Evolutionary conservation across 1,284 basidiomycete genomes (phyloP).

Genomic region (Phellinidium pouzarii): DNA sequence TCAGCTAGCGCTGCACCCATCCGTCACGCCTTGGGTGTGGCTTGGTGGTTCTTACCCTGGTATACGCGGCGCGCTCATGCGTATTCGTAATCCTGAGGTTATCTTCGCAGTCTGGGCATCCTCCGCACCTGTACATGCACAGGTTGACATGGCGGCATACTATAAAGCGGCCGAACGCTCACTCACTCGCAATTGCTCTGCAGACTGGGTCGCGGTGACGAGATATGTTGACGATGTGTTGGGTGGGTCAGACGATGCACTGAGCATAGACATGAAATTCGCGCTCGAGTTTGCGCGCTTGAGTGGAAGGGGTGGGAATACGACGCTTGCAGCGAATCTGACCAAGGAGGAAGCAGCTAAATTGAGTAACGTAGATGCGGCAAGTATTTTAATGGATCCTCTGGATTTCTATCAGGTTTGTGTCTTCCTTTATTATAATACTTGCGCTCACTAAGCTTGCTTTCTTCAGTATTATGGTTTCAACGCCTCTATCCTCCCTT

Average conservation of each 20-base stretch:
- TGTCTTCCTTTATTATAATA: neutral
- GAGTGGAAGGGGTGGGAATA: slow-evolving; percentile 37
- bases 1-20: slow-evolving; percentile 34
- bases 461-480: slow-evolving; percentile 40
- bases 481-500: slow-evolving; percentile 36
- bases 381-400: slow-evolving; percentile 42
- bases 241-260: slow-evolving; percentile 28
- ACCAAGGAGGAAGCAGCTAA: slow-evolving; percentile 30
- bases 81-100: slow-evolving; percentile 37
- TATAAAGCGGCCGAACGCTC: slow-evolving; percentile 44
- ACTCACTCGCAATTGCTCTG: slow-evolving; percentile 45
- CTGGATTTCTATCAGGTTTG: slow-evolving; percentile 43
- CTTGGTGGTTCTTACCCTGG: slow-evolving; percentile 46
- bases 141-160: slow-evolving; percentile 45
- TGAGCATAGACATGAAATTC: slow-evolving; percentile 35
- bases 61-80: slow-evolving; percentile 19
- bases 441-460: neutral
- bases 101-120: slow-evolving; percentile 45
- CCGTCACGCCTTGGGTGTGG: slow-evolving; percentile 39
- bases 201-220: slow-evolving; percentile 45
- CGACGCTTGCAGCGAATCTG: slow-evolving; percentile 30
- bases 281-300: slow-evolving; percentile 35
- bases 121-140: slow-evolving; percentile 43
- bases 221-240: slow-evolving; percentile 38
- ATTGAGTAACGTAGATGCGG: slow-evolving; percentile 35